These are phyloP conservation scores for Cyclanthera cordifolia DNA, from an alignment of 306 rosid species.

Conservation along the genomic window DNA sequence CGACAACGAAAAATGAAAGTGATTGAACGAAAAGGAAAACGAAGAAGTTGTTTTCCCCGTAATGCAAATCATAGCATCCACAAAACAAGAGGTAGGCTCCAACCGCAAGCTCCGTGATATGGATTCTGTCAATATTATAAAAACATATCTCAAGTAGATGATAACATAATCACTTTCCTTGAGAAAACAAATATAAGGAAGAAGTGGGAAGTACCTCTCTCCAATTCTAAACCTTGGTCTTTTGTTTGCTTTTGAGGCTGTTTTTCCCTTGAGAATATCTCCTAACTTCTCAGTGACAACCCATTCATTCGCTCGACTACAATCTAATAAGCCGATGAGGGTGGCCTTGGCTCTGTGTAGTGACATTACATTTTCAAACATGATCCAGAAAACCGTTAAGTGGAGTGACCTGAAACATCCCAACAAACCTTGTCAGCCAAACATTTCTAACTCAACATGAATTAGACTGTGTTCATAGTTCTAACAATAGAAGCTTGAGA, in stretches of 20 bases:
- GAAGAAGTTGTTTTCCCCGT: slow-evolving; percentile 55
- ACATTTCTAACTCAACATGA: no score
- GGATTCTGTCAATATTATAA: slow-evolving; percentile 33
- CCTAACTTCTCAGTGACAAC: no score
- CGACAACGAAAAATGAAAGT: slow-evolving; percentile 52
- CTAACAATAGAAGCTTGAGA: no score
- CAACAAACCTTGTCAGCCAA: no score
- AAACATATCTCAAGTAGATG: slow-evolving; percentile 9
- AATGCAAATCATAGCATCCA: slow-evolving; percentile 51
- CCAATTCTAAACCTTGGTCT: slow-evolving; percentile 39
- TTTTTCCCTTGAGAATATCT: no score
- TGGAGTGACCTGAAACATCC: no score
- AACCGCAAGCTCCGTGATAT: slow-evolving; percentile 50
- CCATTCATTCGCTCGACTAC: no score
- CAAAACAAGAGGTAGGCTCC: slow-evolving; percentile 57
- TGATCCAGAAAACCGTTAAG: no score
- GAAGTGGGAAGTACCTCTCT: slow-evolving; percentile 41
- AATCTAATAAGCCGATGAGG: no score
- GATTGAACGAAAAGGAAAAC: slow-evolving; percentile 61
- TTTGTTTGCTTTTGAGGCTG: slow-evolving; percentile 30
- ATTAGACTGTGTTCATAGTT: no score
- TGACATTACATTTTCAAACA: no score
- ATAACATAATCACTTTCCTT: not conserved
- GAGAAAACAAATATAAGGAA: not conserved
- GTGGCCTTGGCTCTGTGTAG: no score